A percentile compares a stretch with the other conserved stretches of the same genome.
Evolutionary conservation across 2,329 filamentous ascomycete genomes (phyloP).

Genomic region (Colletotrichum karsti): DNA sequence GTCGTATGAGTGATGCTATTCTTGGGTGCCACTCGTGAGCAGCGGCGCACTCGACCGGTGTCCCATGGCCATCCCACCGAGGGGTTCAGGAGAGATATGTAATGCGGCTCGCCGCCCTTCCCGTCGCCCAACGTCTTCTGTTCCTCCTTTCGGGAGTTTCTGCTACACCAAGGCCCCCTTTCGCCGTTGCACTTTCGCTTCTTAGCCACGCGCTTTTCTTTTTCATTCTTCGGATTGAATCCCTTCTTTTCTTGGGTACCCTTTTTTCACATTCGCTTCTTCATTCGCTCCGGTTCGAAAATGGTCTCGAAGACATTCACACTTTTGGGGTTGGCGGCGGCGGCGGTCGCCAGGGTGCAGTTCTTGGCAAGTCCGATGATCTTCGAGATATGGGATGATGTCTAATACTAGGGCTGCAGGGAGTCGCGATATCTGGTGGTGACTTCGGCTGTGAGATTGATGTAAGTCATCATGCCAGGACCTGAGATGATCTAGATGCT

Average conservation of each 20-base stretch:
- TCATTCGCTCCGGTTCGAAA: conserved; percentile 21
- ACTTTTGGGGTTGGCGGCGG: conserved; percentile 22
- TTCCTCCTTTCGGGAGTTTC: background rate
- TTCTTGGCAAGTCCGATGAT: conserved; percentile 23
- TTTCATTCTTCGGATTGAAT: conserved; percentile 20
- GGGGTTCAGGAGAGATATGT: conserved; percentile 8
- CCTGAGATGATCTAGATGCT: background rate
- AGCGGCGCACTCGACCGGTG: background rate
- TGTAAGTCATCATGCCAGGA: conserved; percentile 35
- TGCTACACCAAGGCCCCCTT: background rate
- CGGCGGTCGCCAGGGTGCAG: conserved; percentile 24
- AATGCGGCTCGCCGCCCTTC: conserved; percentile 14
- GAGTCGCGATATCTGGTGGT: conserved; percentile 55
- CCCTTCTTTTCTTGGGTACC: conserved; percentile 4
- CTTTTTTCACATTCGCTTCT: conserved; percentile 5
- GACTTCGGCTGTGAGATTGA: conserved; percentile 58
- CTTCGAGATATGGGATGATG: conserved; percentile 6
- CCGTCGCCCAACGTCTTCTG: background rate
- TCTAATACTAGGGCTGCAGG: conserved; percentile 26
- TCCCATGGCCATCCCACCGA: background rate
- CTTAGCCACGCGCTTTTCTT: background rate
- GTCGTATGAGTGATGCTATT: conserved; percentile 10
- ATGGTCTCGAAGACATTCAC: conserved; percentile 20
- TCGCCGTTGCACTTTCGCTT: conserved; percentile 18
- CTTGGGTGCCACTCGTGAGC: background rate